Evolutionary conservation across 1,139 yeast species (phyloP).

Genomic region (Hemisphaericaspora lyxosophila): DNA sequence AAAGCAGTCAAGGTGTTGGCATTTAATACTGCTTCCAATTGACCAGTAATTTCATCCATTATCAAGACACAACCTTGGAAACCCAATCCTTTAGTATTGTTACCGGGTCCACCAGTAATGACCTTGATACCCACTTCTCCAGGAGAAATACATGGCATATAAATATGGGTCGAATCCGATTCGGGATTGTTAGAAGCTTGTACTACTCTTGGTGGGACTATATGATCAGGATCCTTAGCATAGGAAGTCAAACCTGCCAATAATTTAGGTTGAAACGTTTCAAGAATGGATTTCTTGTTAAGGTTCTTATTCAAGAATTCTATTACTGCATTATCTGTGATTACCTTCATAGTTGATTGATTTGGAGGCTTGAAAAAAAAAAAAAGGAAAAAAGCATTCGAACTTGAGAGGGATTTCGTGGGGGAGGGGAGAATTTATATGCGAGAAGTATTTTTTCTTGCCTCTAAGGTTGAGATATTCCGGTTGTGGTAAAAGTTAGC

Average conservation of each 20-base stretch:
- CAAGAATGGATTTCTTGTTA: slow-evolving; percentile 20
- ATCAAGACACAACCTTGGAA: slow-evolving; percentile 54
- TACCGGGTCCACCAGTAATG: slow-evolving; percentile 49
- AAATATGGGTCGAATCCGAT: slow-evolving; percentile 49
- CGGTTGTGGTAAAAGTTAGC: too few relatives aligned
- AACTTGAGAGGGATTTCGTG: neutral
- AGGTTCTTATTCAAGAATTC: slow-evolving; percentile 19
- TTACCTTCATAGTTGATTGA: slow-evolving; percentile 26
- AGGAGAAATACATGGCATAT: slow-evolving; percentile 64
- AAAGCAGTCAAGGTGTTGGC: slow-evolving; percentile 65
- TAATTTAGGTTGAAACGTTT: slow-evolving; percentile 29
- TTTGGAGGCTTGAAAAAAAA: neutral
- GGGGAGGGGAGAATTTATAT: slow-evolving; percentile 4
- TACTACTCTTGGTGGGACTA: slow-evolving; percentile 39
- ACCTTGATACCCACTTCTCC: slow-evolving; percentile 46
- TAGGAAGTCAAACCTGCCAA: slow-evolving; percentile 23
- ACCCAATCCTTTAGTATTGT: slow-evolving; percentile 38
- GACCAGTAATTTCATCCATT: slow-evolving; percentile 51
- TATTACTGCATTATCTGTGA: slow-evolving; percentile 26
- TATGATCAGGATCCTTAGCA: slow-evolving; percentile 22
- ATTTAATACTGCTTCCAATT: slow-evolving; percentile 52
- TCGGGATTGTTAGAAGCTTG: slow-evolving; percentile 25
- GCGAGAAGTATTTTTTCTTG: slow-evolving; percentile 3
- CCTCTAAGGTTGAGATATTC: neutral
- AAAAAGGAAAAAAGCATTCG: too few relatives aligned